Evolutionary conservation across 306 rosid genomes (phyloP), one percentile per base, ranked within the genome.

Genomic region (Lotus japonicus): DNA sequence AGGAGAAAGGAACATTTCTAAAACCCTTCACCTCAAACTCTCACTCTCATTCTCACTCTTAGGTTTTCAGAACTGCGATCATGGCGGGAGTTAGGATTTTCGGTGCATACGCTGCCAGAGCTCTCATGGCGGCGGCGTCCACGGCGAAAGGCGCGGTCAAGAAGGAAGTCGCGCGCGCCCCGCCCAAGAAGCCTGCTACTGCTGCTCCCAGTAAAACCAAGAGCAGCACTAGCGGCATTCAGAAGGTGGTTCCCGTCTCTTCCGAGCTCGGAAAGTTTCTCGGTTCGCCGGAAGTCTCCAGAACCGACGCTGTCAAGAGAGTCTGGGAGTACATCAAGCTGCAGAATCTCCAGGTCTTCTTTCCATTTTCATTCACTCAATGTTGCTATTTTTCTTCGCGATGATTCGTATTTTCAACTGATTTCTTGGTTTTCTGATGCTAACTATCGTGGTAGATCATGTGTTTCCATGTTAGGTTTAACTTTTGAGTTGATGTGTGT

Each of bases 271-370:
- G 86, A 0, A 66, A 38, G 14, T 82, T 82, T 67, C 38, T 82
- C 48, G 84, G 84, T 12, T 21, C 84, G 5, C 15, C 79, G 56
- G 19, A 82, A 31, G 70, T 75, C 12, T 82, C 84, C 1, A 67
- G 86, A 31, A 68, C 79, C 5, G 81, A 57, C 2, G 86, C 86
- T 3, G 73, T 83, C 16, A 83, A 83, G 39, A 71, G 52, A 72
- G 79, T 83, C 4, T 83, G 86, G 86, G 79, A 75, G 0, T 58
- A 83, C 64, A 75, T 83, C 68, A 83, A 83, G 62, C 74, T 42
- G 26, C 81, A 79, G 23, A 79, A 83, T 33, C 86, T 83, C 50
- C 86, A 83, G 86, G 86, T 82, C 14, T 69, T 46, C 28, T 13
- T 53, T 46, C 33, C 49, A 1, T 60, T 51, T 16, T 23, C 18